These are phyloP conservation scores for Populus hybrid DNA, from an alignment of 441 rosid species.

Conservation along the genomic window DNA sequence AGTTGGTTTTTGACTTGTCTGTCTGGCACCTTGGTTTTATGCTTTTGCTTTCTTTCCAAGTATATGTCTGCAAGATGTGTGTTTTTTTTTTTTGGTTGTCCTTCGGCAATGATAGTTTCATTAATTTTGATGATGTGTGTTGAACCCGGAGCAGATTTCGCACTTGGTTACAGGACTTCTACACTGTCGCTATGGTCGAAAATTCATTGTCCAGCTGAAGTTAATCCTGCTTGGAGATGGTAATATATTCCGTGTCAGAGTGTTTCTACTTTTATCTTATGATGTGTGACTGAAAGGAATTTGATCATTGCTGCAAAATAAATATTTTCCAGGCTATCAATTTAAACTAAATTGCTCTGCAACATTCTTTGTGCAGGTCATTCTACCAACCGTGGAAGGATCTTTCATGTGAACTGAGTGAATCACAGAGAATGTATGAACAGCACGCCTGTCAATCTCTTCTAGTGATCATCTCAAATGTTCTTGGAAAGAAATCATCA, in stretches of 20 bases:
- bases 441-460: slow-evolving; percentile 63
- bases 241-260: slow-evolving; percentile 27
- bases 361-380: slow-evolving; percentile 45
- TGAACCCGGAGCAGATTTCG: slow-evolving; percentile 29
- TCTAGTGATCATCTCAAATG: slow-evolving; percentile 35
- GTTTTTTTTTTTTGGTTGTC: not conserved
- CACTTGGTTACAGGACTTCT: slow-evolving; percentile 17
- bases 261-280: not conserved
- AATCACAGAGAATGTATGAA: slow-evolving; percentile 51
- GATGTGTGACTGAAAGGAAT: not conserved
- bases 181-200: slow-evolving; percentile 36
- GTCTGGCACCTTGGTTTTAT: not conserved
- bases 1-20: slow-evolving; percentile 6
- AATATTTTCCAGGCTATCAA: not conserved
- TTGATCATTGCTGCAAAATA: not conserved
- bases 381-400: slow-evolving; percentile 68
- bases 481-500: slow-evolving; percentile 37
- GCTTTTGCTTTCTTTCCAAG: not conserved
- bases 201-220: slow-evolving; percentile 66
- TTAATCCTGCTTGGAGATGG: slow-evolving; percentile 86
- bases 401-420: slow-evolving; percentile 37
- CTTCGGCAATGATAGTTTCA: not conserved
- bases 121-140: slow-evolving; percentile 14
- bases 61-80: too few species aligned
- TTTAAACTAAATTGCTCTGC: not conserved